Evolutionary conservation across 164 flowering plant genomes (phyloP), one percentile per base, ranked within the genome.

Genomic region (Sedum album): DNA sequence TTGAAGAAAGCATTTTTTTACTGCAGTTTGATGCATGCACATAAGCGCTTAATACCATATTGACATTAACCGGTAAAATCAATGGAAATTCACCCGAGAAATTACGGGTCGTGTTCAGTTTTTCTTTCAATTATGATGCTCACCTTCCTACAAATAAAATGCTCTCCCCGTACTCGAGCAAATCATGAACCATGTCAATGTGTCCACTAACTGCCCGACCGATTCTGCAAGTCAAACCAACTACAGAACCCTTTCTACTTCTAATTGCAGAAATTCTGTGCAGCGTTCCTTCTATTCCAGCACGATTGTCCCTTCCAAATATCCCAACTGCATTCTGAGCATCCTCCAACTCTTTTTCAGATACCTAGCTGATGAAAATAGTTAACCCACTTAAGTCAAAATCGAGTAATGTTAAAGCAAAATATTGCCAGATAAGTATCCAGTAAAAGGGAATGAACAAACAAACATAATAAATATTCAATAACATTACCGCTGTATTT

Each of bases 81-180:
- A 3, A 11, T 17, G 18, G 33, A 33, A 11, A 18, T 14, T 51
- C 25, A 51, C 5, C 14, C 26, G 33, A 30, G 13, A 25, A 55
- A 2, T 1, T 25, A 0, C 9, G 17, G 3, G 26, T 14, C 26
- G 4, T 23, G 31, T 26, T 25, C 26, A 6, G 17, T 26, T 25
- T 26, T 57, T 30, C 5, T 53, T 14, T 21, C 31, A 46, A 21
- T 42, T 67, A 38, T 31, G 35, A n/a, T 1, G 33, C 60, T 70
- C 71, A 86, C 93, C 86, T 81, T 72, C 93, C 90, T 60, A 88
- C 79, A 78, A 88, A 86, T 77, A 88, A 75, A 77, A 88, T 86
- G 85, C 88, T 82, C 64, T 84, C 83, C 28, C 84, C 82, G 73
- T 73, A 85, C 30, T 82, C 85, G 73, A 86, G 85, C 65, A 88